phyloP scores from a whole-genome alignment of 495 filamentous ascomycete species.

The Aspergillus heteromorphus region DNA sequence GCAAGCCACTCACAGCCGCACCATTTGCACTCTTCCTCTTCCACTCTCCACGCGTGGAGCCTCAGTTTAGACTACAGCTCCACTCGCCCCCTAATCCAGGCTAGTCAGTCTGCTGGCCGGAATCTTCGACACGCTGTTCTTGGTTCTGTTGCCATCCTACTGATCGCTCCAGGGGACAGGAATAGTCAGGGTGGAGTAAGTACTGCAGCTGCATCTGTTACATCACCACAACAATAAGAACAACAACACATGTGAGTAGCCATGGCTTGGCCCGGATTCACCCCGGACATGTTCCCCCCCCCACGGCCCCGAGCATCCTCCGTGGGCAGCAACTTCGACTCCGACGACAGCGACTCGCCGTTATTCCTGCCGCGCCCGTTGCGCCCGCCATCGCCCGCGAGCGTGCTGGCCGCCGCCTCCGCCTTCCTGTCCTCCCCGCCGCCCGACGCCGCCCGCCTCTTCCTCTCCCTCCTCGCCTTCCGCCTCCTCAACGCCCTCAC shows the following conservation, averaged over 20 bases:
- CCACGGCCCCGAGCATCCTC: no score
- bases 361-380: neutral
- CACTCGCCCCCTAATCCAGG: no score
- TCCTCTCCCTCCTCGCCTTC: conserved; percentile 64
- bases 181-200: no score
- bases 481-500: conserved; percentile 81
- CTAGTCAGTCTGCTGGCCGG: no score
- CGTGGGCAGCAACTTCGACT: neutral
- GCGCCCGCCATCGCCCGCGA: conserved; percentile 10
- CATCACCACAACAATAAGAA: neutral
- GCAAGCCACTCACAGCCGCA: neutral
- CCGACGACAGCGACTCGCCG: neutral
- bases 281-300: neutral
- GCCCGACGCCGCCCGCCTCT: conserved; percentile 28
- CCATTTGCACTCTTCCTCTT: no score
- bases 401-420: conserved; percentile 10
- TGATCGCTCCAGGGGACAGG: no score
- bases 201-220: neutral
- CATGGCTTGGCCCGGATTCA: neutral
- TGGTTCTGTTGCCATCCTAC: no score
- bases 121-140: no score
- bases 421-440: conserved; percentile 20
- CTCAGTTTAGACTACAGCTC: no score
- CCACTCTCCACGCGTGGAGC: no score
- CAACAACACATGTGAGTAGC: no score